Evolutionary conservation across 805 yeast species (phyloP).

Genomic region (Starmerella sp.): DNA sequence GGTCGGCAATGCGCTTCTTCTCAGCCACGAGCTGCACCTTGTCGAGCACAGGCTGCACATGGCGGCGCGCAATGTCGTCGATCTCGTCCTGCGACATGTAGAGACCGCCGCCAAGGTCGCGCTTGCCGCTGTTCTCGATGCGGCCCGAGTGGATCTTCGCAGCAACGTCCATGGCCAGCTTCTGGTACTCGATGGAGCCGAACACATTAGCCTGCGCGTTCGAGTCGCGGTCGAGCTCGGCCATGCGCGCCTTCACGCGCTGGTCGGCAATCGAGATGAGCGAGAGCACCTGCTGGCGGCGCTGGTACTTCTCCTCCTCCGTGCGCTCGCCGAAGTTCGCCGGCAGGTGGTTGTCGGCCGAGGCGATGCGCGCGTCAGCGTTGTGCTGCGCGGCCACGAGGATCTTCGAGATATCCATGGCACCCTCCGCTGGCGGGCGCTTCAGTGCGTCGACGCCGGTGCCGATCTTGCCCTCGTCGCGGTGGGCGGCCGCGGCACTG

Average conservation of each 20-base stretch:
- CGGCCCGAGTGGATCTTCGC: conserved; percentile 55
- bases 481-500: conserved; percentile 9
- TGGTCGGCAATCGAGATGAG: conserved; percentile 24
- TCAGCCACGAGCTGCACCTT: conserved; percentile 57
- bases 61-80: conserved; percentile 62
- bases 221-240: conserved; percentile 34
- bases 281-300: conserved; percentile 24
- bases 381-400: conserved; percentile 27
- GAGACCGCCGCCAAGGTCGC: conserved; percentile 82
- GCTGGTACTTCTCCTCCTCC: conserved; percentile 21
- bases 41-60: conserved; percentile 72
- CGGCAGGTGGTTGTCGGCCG: conserved; percentile 20
- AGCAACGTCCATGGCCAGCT: conserved; percentile 67
- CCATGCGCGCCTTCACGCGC: conserved; percentile 27
- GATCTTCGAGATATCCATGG: conserved; percentile 23
- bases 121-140: conserved; percentile 40
- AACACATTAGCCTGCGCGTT: conserved; percentile 31
- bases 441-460: conserved; percentile 5
- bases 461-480: conserved; percentile 6
- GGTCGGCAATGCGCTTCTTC: conserved; percentile 52
- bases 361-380: conserved; percentile 22
- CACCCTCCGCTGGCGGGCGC: conserved; percentile 9
- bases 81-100: conserved; percentile 65
- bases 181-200: conserved; percentile 47
- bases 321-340: conserved; percentile 18